Evolutionary conservation across 1,139 yeast species (phyloP), one percentile per base, ranked within the genome.

Genomic region (Groenewaldozyma sp.): DNA sequence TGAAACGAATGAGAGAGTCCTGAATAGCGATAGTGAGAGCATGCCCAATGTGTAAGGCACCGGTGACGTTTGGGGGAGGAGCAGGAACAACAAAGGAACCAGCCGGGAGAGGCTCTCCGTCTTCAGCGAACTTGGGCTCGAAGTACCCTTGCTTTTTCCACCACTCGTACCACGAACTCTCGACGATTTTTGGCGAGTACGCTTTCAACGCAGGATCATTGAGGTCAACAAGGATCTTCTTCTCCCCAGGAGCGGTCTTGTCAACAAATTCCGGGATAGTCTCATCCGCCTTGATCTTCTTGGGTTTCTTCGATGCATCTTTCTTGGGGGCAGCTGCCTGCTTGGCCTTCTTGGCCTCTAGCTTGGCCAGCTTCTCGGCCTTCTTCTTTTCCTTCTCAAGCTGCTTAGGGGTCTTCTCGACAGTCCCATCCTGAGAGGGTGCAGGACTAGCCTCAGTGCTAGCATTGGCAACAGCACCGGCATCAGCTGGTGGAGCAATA

Each of bases 11-110:
- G 59, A 91, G 74, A 28, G 97, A 66, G 63, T 91, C 99, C 68
- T 91, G 99, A 58, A 91, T 82, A 34, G 97, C 72, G 47, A 88
- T 86, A 17, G 98, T 93, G 61, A 91, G 74, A 24, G 97, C 98
- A 64, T 93, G 98, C 54, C 99, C 99, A 62, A 91, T 93, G 64
- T 91, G 99, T 53, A 91, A 74, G 39, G 97, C 96, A 68, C 99
- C 98, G 35, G 99, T 91, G 50, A 93, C 95, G 60, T 91, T 91
- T 58, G 98, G 98, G 47, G 99, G 99, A 36, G 98, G 98, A 19
- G 95, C 94, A 31, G 98, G 97, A 54, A 91, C 84, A 48, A 83
- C 74, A 64, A 91, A 91, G 20, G 71, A 61, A 50, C 97, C 97
- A 59, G 78, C 88, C 32, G 91, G 81, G 60, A 81, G 82, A 50